A percentile compares a stretch with the other conserved stretches of the same genome.
These are phyloP conservation scores for Pyrenophora tritici-repentis DNA, from an alignment of 2,329 filamentous ascomycete genomes.

Conservation along the genomic window DNA sequence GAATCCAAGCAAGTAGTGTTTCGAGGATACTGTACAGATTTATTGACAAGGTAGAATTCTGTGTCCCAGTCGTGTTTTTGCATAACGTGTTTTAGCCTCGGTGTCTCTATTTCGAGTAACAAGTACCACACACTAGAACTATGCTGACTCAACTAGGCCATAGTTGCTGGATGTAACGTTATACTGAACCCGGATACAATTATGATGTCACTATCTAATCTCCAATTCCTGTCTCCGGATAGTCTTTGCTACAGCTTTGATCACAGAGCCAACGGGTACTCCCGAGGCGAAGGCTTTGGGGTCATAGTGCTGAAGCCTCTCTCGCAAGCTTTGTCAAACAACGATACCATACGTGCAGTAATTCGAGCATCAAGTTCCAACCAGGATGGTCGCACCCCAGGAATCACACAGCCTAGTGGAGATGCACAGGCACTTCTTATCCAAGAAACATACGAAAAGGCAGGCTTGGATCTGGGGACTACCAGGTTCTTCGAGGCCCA, in stretches of 20 bases:
- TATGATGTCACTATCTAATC: slow-evolving; percentile 1
- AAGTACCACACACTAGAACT: not conserved
- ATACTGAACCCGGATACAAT: slow-evolving; percentile 8
- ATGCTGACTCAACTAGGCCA: slow-evolving; percentile 1
- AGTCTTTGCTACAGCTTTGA: slow-evolving; percentile 49
- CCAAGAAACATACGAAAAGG: slow-evolving; percentile 41
- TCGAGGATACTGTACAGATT: too few species aligned
- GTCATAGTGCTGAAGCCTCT: slow-evolving; percentile 33
- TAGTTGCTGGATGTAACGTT: slow-evolving; percentile 17
- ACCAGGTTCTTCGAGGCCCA: slow-evolving; percentile 31
- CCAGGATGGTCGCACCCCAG: slow-evolving; percentile 18
- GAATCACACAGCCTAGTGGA: slow-evolving; percentile 39
- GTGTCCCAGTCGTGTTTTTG: too few species aligned
- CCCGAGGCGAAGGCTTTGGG: slow-evolving; percentile 31
- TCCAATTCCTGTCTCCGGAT: slow-evolving; percentile 32
- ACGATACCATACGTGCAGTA: slow-evolving; percentile 34
- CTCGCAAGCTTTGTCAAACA: slow-evolving; percentile 21
- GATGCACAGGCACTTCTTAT: slow-evolving; percentile 49
- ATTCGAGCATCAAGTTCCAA: slow-evolving; percentile 27
- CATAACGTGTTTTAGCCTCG: too few species aligned
- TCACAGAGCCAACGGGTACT: slow-evolving; percentile 50
- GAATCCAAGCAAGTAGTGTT: too few species aligned
- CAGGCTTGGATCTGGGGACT: slow-evolving; percentile 36
- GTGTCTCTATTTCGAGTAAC: too few species aligned
- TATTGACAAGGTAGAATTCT: too few species aligned